These are phyloP conservation scores for Globisporangium barbulae DNA, from an alignment of 352 stramenopile species.

Conservation along the genomic window DNA sequence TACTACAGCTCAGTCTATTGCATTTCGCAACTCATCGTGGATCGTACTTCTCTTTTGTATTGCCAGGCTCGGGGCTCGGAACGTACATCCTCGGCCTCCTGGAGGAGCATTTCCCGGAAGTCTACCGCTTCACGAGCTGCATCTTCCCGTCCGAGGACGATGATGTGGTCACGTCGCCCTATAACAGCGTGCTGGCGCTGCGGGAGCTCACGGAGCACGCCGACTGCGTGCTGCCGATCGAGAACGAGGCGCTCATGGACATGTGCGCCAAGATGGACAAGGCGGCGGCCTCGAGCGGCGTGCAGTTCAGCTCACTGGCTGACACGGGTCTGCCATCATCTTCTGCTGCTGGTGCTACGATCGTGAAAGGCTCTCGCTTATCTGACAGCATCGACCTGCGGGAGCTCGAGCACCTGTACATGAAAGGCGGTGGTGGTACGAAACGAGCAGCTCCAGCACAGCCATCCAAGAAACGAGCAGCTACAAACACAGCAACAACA, in stretches of 20 bases:
- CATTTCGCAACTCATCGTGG: background rate
- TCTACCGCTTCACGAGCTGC: constrained; percentile 81
- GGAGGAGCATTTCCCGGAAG: constrained; percentile 83
- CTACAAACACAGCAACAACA: background rate
- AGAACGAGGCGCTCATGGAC: constrained; percentile 87
- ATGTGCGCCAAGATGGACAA: constrained; percentile 50
- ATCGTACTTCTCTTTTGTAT: background rate
- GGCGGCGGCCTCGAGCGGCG: constrained; percentile 1
- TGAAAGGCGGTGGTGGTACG: background rate
- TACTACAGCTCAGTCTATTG: background rate
- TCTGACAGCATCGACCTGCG: constrained; percentile 46
- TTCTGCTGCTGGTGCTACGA: constrained; percentile 3
- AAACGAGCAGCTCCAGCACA: background rate
- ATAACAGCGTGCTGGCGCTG: constrained; percentile 88
- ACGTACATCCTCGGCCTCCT: constrained; percentile 85
- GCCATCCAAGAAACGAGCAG: constrained; percentile 19
- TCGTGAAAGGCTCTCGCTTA: constrained; percentile 37
- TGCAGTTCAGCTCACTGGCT: constrained; percentile 18
- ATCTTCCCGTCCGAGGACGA: constrained; percentile 87
- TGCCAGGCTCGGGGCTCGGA: constrained; percentile 79
- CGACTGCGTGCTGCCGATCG: constrained; percentile 89
- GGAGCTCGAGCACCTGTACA: constrained; percentile 48
- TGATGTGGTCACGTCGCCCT: constrained; percentile 92
- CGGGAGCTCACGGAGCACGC: constrained; percentile 83
- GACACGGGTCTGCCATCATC: background rate